Evolutionary conservation across 805 yeast genomes (phyloP).

Genomic region (Lipomyces starkeyi): DNA sequence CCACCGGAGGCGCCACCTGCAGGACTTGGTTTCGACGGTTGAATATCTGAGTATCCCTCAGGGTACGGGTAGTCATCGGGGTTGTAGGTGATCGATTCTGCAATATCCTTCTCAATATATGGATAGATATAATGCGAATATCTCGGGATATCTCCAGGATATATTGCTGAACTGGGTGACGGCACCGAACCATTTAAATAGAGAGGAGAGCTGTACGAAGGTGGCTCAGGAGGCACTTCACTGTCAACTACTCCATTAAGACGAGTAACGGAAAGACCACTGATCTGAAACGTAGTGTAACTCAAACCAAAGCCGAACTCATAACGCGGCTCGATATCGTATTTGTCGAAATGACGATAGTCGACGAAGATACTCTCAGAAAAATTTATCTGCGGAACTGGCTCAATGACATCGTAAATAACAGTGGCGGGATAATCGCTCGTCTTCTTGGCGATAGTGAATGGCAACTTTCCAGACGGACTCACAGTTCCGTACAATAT

Average conservation of each 20-base stretch:
- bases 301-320: conserved; percentile 70
- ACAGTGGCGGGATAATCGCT: conserved; percentile 54
- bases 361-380: conserved; percentile 57
- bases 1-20: conserved; percentile 63
- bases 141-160: conserved; percentile 46
- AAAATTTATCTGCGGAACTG: conserved; percentile 48
- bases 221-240: conserved; percentile 7
- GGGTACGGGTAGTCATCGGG: conserved; percentile 48
- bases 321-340: conserved; percentile 60
- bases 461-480: conserved; percentile 69
- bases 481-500: conserved; percentile 64
- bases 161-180: conserved; percentile 47
- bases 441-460: conserved; percentile 62
- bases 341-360: conserved; percentile 63
- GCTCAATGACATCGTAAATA: conserved; percentile 42
- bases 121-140: conserved; percentile 42
- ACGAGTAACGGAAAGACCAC: conserved; percentile 51
- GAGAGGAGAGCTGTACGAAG: conserved; percentile 2
- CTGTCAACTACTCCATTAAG: conserved; percentile 54
- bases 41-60: conserved; percentile 47
- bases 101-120: conserved; percentile 30
- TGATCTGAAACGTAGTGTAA: conserved; percentile 52
- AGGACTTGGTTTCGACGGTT: conserved; percentile 38
- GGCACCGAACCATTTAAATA: conserved; percentile 31
- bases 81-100: conserved; percentile 15